phyloP scores from a whole-genome alignment of 371 early-diverging fungal species.

The Mucor plumbeus region DNA sequence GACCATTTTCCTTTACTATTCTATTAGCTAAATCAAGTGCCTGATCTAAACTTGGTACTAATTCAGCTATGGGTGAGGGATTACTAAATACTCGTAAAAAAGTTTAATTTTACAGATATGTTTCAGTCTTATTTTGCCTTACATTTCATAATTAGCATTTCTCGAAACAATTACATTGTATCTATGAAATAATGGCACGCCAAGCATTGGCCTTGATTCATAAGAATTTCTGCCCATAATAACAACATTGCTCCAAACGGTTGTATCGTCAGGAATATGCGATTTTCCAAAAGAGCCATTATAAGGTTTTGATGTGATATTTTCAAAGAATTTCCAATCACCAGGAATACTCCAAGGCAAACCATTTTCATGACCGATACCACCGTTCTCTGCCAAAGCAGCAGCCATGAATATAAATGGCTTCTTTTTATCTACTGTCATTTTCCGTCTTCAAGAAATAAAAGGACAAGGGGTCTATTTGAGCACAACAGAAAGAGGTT shows the following conservation, averaged over 20 bases:
- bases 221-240: constrained; percentile 91
- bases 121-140: constrained; percentile 16
- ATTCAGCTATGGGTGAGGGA: constrained; percentile 7
- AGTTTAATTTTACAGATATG: background rate
- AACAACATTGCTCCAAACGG: constrained; percentile 67
- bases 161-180: constrained; percentile 87
- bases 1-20: constrained; percentile 20
- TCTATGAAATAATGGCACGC: constrained; percentile 75
- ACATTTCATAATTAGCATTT: constrained; percentile 57
- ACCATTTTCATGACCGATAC: constrained; percentile 77
- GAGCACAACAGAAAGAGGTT: background rate
- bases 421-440: constrained; percentile 1
- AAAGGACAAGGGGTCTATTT: background rate
- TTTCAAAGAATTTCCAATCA: constrained; percentile 83
- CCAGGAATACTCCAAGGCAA: constrained; percentile 88
- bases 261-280: constrained; percentile 4
- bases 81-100: background rate
- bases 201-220: constrained; percentile 83
- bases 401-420: constrained; percentile 76
- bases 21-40: constrained; percentile 18
- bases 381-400: constrained; percentile 55
- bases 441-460: background rate
- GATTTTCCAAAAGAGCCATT: constrained; percentile 4
- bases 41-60: constrained; percentile 24
- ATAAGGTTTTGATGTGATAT: constrained; percentile 63